Conservation (phyloP, 2,329 filamentous ascomycete species). For the Aureobasidium sp. region DNA sequence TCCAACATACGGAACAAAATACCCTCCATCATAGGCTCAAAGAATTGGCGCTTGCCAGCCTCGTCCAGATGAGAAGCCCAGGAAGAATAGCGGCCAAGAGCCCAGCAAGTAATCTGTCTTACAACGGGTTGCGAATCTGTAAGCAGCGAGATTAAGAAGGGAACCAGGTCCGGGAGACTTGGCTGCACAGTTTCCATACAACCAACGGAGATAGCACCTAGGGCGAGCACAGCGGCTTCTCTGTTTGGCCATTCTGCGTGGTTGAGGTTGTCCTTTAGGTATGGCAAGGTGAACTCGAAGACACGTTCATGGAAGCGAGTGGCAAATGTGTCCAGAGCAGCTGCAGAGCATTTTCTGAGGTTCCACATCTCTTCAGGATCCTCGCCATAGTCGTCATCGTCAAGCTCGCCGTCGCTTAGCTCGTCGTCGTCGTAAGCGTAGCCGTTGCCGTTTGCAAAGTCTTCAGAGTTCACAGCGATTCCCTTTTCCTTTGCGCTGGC, state of each 20-base stretch:
- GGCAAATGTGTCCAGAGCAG: slow-evolving; percentile 87
- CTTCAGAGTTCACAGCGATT: slow-evolving; percentile 27
- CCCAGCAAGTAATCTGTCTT: slow-evolving; percentile 96
- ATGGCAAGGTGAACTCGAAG: slow-evolving; percentile 86
- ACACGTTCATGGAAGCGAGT: slow-evolving; percentile 81
- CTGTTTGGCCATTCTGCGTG: slow-evolving; percentile 85
- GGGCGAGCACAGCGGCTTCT: slow-evolving; percentile 86
- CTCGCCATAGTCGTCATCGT: slow-evolving; percentile 57
- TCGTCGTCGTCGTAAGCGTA: slow-evolving; percentile 54
- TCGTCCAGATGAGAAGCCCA: slow-evolving; percentile 77
- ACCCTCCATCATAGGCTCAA: slow-evolving; percentile 95
- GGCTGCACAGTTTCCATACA: slow-evolving; percentile 85
- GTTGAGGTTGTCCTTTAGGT: slow-evolving; percentile 80
- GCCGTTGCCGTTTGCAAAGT: slow-evolving; percentile 26
- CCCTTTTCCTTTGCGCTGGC: slow-evolving; percentile 48
- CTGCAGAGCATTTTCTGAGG: slow-evolving; percentile 90
- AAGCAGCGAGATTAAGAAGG: slow-evolving; percentile 80
- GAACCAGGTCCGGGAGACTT: slow-evolving; percentile 81
- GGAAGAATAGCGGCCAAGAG: slow-evolving; percentile 80
- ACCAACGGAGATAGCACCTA: slow-evolving; percentile 90
- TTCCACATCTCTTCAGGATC: slow-evolving; percentile 93
- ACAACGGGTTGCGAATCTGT: slow-evolving; percentile 83
- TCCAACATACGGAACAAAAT: slow-evolving; percentile 93
- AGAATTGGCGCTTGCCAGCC: slow-evolving; percentile 64
- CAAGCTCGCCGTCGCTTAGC: slow-evolving; percentile 80